These are phyloP conservation scores for Crucihimalaya himalaica DNA, from an alignment of 345 rosid genomes.

Conservation along the genomic window DNA sequence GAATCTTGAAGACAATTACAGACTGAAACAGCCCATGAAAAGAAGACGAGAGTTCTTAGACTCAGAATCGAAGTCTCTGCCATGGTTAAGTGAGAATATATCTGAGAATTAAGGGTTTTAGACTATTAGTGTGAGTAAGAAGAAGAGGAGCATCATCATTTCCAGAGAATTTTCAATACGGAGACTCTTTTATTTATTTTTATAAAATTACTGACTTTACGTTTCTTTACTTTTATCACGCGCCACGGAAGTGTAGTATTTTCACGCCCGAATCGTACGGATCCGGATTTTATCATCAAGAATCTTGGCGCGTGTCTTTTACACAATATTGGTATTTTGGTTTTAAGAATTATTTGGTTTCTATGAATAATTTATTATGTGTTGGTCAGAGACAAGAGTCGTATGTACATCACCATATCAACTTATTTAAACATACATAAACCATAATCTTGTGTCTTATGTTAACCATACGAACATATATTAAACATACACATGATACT, in stretches of 20 bases:
- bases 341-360: neutral
- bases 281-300: neutral
- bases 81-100: conserved; percentile 1
- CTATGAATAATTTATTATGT: conserved; percentile 6
- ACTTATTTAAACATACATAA: neutral
- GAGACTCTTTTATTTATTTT: neutral
- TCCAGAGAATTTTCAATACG: neutral
- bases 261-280: conserved; percentile 28
- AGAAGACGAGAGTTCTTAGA: conserved; percentile 12
- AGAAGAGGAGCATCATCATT: neutral
- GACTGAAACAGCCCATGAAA: conserved; percentile 4
- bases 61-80: conserved; percentile 22
- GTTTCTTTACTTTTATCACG: conserved; percentile 2
- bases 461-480: no score
- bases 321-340: neutral
- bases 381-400: conserved; percentile 43
- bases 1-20: conserved; percentile 27
- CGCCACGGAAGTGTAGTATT: neutral
- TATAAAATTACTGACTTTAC: neutral
- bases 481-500: no score
- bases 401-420: neutral
- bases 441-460: neutral
- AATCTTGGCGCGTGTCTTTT: conserved; percentile 9
- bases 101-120: conserved; percentile 27
- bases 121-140: conserved; percentile 22